Percentiles rank a stretch among this genome's conserved stretches.
phyloP scores from a whole-genome alignment of 371 early-diverging fungal genomes.

The Blakeslea trispora region DNA sequence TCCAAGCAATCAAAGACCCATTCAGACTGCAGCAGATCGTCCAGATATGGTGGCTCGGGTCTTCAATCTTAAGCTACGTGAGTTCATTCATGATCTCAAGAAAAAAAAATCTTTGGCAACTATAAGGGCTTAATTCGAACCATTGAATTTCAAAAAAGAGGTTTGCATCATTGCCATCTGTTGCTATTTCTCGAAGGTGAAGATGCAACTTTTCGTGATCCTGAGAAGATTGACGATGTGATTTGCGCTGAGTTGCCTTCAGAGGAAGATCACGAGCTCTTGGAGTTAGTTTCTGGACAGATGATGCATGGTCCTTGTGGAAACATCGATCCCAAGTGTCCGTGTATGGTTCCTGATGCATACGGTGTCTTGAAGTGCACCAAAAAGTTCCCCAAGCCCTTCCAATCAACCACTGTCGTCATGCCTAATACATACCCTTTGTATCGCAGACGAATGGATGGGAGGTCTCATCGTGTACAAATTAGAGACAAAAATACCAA shows the following conservation, averaged over 20 bases:
- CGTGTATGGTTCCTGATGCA: conserved; percentile 28
- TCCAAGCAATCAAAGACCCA: conserved; percentile 6
- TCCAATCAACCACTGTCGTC: neutral
- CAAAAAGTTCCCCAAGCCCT: conserved; percentile 1
- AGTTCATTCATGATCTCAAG: conserved; percentile 21
- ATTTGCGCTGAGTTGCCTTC: conserved; percentile 34
- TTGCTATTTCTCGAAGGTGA: conserved; percentile 33
- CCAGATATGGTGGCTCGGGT: conserved; percentile 24
- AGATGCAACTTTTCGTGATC: too few species aligned
- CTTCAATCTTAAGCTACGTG: conserved; percentile 26
- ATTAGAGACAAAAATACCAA: neutral
- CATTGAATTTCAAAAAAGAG: conserved; percentile 36
- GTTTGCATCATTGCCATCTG: conserved; percentile 36
- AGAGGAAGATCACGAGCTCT: conserved; percentile 16
- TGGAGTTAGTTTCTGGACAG: conserved; percentile 20
- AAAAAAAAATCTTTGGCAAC: conserved; percentile 25
- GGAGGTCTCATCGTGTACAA: neutral
- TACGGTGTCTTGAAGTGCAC: neutral
- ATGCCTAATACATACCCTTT: too few species aligned
- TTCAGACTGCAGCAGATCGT: conserved; percentile 18
- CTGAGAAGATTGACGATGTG: conserved; percentile 23
- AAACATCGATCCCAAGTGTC: conserved; percentile 7
- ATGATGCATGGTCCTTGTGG: conserved; percentile 49
- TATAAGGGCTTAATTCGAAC: conserved; percentile 10
- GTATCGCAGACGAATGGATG: neutral